Evolutionary conservation across 768 basidiomycete species (phyloP).

Genomic region (Pisolithus microcarpus): DNA sequence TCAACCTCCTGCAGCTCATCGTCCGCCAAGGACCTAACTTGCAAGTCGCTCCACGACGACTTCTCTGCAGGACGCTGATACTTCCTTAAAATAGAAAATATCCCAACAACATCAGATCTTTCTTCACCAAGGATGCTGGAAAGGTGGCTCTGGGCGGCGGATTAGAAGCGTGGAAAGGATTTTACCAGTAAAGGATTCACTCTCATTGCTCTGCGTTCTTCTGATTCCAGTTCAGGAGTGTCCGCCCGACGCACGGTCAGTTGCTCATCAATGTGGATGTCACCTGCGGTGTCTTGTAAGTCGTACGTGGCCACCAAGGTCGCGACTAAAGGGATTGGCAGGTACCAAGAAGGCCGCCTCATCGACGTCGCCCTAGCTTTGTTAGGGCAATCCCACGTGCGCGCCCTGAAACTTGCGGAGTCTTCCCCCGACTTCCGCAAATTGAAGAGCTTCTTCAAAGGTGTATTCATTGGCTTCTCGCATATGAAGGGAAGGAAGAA

Average conservation of each 20-base stretch:
- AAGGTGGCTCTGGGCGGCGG: slow-evolving; percentile 20
- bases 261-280: slow-evolving; percentile 44
- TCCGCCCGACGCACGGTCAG: slow-evolving; percentile 34
- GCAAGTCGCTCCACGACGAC: slow-evolving; percentile 22
- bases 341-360: slow-evolving; percentile 22
- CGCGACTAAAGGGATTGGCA: background rate
- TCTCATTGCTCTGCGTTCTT: background rate
- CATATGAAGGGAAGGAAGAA: slow-evolving; percentile 19
- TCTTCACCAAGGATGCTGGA: slow-evolving; percentile 33
- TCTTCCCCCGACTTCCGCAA: slow-evolving; percentile 20
- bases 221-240: slow-evolving; percentile 29
- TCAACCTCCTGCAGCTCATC: slow-evolving; percentile 43
- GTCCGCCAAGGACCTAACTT: slow-evolving; percentile 41
- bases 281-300: slow-evolving; percentile 39
- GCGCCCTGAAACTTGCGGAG: slow-evolving; percentile 23
- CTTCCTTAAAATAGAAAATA: slow-evolving; percentile 27
- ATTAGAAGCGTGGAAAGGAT: slow-evolving; percentile 42
- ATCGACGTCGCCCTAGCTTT: slow-evolving; percentile 27
- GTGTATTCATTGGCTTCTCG: slow-evolving; percentile 26
- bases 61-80: background rate
- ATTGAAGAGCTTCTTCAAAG: slow-evolving; percentile 35
- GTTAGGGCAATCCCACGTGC: slow-evolving; percentile 17
- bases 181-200: slow-evolving; percentile 38
- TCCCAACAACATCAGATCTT: slow-evolving; percentile 40
- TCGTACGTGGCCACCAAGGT: background rate